Percentiles rank a stretch among this genome's conserved stretches.
These are phyloP conservation scores for Myriosclerotinia curreyana DNA, from an alignment of 2,329 filamentous ascomycete species.

Conservation along the genomic window DNA sequence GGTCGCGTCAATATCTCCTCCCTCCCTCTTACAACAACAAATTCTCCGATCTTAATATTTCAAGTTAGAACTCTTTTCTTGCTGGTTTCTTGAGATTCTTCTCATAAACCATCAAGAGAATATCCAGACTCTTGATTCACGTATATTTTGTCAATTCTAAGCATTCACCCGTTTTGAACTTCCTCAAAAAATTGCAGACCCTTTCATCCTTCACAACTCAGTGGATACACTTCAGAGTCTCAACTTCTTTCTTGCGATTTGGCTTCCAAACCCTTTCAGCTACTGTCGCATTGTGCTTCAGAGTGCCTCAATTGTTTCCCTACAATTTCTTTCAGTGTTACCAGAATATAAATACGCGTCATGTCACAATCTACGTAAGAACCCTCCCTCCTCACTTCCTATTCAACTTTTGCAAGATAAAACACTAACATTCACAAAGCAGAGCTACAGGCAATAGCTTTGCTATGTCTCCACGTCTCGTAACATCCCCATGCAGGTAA, in stretches of 20 bases:
- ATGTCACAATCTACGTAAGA: slow-evolving; percentile 13
- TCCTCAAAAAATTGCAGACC: neutral
- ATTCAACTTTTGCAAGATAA: neutral
- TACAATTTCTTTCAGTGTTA: neutral
- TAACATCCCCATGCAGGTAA: neutral
- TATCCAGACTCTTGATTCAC: neutral
- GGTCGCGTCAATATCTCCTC: neutral
- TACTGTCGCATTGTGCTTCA: neutral
- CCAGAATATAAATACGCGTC: neutral
- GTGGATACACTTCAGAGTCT: neutral
- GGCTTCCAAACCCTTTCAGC: neutral
- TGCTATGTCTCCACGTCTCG: neutral
- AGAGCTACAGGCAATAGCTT: neutral
- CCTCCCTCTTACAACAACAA: neutral
- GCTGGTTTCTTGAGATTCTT: neutral
- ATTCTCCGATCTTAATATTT: neutral
- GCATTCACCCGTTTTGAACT: neutral
- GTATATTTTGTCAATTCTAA: neutral
- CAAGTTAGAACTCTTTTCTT: slow-evolving; percentile 8
- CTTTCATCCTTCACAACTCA: neutral
- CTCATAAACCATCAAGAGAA: neutral
- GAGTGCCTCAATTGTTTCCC: neutral
- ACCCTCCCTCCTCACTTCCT: neutral
- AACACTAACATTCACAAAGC: neutral
- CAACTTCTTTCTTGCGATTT: neutral